Evolutionary conservation across 306 rosid species (phyloP).

Genomic region (Abrus pulchellus): DNA sequence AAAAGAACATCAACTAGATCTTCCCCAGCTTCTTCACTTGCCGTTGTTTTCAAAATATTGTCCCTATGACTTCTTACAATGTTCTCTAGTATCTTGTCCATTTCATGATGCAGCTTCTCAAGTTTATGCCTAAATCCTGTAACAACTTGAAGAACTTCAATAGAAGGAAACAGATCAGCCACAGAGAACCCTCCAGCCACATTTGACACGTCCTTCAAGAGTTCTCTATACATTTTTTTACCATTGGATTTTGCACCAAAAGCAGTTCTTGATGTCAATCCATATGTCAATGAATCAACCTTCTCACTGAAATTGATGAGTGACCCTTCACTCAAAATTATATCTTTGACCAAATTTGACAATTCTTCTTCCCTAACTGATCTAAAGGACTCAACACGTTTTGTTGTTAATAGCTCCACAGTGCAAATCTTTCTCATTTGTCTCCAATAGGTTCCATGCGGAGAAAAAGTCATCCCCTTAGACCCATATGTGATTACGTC

Average conservation of each 20-base stretch:
- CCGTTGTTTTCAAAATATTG: background rate
- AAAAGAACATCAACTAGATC: constrained; percentile 53
- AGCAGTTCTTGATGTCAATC: constrained; percentile 39
- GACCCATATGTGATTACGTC: constrained; percentile 42
- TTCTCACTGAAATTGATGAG: constrained; percentile 36
- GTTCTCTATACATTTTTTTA: constrained; percentile 38
- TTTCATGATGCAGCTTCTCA: constrained; percentile 40
- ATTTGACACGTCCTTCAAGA: constrained; percentile 21
- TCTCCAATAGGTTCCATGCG: constrained; percentile 51
- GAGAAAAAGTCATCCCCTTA: constrained; percentile 42
- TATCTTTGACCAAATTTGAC: constrained; percentile 41
- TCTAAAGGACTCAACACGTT: constrained; percentile 44
- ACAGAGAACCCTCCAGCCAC: constrained; percentile 40
- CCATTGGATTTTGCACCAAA: constrained; percentile 45
- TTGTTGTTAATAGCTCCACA: constrained; percentile 45
- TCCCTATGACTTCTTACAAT: constrained; percentile 46
- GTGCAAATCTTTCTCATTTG: constrained; percentile 52
- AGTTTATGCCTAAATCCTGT: constrained; percentile 42
- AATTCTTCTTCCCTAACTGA: constrained; percentile 35
- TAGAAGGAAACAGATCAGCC: constrained; percentile 48
- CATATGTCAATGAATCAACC: constrained; percentile 29
- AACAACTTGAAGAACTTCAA: constrained; percentile 41
- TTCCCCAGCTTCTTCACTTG: constrained; percentile 24
- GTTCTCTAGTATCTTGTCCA: constrained; percentile 48
- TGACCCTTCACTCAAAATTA: constrained; percentile 45